Base-by-base conservation (phyloP, 2,329 filamentous ascomycete species). In the Aphanocladium album region DNA sequence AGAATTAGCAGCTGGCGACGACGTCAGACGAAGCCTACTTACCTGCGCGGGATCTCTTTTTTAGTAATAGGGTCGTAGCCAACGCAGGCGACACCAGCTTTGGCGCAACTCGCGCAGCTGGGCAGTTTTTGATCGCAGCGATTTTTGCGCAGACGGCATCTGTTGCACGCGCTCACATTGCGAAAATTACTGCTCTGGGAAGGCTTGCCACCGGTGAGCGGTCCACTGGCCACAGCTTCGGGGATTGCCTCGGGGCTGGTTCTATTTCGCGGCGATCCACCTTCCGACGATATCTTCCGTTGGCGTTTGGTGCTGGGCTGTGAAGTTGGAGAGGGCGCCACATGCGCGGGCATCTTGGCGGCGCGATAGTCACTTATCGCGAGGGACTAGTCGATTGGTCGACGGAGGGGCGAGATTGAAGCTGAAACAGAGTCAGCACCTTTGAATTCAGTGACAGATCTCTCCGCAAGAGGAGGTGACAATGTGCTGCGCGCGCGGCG, bases 61-160 rank as follows among this genome's bases (percentile, higher is more conserved):
- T 97, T 97, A 25, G 91, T 96, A 70, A 97, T 96, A 37, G 93
- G 93, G 72, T 98, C 93, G 74, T 96, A 97, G 64, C 93, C 93
- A 55, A 97, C 91, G 73, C 95, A 98, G 66, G 90, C 88, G 50
- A 96, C 90, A 62, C 85, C 84, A n/a, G 90, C 93, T 77, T 97
- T 97, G 73, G 93, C 91, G 76, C 93, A 98, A 67, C 90, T 91
- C 46, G 90, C 88, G 73, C 93, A 98, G 68, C 90, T 91, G 9
- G 93, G 93, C 63, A 98, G 82, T 65, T 89, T 88, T 80, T 97
- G 93, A 75, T 98, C 93, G 76, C 93, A 98, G 57, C 92, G 84
- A 72, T 97, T 98, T 80, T 98, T 98, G 69, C 93, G 85, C 72
- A 96, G 78, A 50, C 93, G 85, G 74, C 93, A 98, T 45, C 92